Evolutionary conservation across 345 rosid species (phyloP), one percentile per base, ranked within the genome.

Genomic region (Acer saccharum): DNA sequence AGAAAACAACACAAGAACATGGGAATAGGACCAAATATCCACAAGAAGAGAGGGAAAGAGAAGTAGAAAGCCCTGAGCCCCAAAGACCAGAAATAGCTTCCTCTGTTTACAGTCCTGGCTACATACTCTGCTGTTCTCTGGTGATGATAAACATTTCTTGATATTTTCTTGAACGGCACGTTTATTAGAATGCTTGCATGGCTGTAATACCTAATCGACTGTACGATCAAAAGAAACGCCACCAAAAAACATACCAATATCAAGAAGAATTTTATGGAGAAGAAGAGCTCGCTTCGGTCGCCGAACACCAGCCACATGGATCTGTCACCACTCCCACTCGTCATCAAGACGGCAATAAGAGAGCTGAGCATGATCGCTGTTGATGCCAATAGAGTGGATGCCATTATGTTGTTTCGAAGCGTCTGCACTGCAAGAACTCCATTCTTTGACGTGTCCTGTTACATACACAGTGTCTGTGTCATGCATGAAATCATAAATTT

Each of bases 381-480:
- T 13, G 97, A 91, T 25, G 97, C 98, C 77, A 94, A 81, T 9
- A 94, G 83, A 35, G 97, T 94, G 39, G 98, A 94, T 11, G 98
- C 97, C 98, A 94, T 94, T 80, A 93, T 93, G 89, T 94, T 94
- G 86, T 93, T 94, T 41, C 97, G 79, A 57, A 94, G 82, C 16
- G 97, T 92, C 78, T 94, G 98, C 67, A 94, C 98, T 18, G 97
- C 92, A n/a, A 94, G 86, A 79, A 94, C 92, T 20, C 97, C 98
- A 69, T 86, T 92, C 76, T 88, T 94, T 4, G 94, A 81, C 27
- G 76, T 73, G 18, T 93, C 97, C 96, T 94, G 80, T 44, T 3
- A 10, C 20, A 11, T 13, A 41, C 44, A 41, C 44, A 41, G 1
- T 3, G 35, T 29, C 32, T 29, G 32, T 29, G 35, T 20, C 55